phyloP scores from a whole-genome alignment of 768 basidiomycete genomes.

The Termitomyces sp. region DNA sequence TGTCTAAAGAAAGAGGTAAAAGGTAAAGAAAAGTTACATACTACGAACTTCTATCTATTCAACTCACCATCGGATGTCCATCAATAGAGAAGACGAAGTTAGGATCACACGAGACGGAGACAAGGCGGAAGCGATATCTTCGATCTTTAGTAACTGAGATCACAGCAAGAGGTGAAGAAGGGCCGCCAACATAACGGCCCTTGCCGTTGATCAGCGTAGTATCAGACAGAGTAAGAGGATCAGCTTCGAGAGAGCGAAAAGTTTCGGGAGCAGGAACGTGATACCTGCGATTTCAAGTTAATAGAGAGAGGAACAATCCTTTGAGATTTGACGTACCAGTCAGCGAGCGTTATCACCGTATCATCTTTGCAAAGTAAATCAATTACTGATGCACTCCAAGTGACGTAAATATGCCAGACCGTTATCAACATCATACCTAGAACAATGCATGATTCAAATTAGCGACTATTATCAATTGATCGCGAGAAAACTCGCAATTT shows the following conservation, averaged over 20 bases:
- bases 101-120: constrained; percentile 47
- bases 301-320: background rate
- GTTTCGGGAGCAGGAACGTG: constrained; percentile 23
- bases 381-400: background rate
- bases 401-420: constrained; percentile 14
- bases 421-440: constrained; percentile 28
- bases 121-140: constrained; percentile 51
- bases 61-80: constrained; percentile 22
- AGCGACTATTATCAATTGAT: background rate
- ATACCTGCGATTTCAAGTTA: constrained; percentile 25
- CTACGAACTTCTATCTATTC: background rate
- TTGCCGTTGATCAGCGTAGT: constrained; percentile 46
- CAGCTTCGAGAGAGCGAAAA: constrained; percentile 22
- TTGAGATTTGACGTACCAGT: constrained; percentile 31
- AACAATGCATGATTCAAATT: background rate
- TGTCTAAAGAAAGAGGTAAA: constrained; percentile 11
- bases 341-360: constrained; percentile 46
- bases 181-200: constrained; percentile 43
- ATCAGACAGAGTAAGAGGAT: no score
- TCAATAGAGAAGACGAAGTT: constrained; percentile 40
- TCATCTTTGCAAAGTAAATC: constrained; percentile 14
- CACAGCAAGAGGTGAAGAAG: constrained; percentile 33
- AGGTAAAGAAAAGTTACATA: background rate
- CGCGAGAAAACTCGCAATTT: background rate
- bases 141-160: constrained; percentile 34